These are phyloP conservation scores for Acer campestre DNA, from an alignment of 345 rosid genomes.

Conservation along the genomic window DNA sequence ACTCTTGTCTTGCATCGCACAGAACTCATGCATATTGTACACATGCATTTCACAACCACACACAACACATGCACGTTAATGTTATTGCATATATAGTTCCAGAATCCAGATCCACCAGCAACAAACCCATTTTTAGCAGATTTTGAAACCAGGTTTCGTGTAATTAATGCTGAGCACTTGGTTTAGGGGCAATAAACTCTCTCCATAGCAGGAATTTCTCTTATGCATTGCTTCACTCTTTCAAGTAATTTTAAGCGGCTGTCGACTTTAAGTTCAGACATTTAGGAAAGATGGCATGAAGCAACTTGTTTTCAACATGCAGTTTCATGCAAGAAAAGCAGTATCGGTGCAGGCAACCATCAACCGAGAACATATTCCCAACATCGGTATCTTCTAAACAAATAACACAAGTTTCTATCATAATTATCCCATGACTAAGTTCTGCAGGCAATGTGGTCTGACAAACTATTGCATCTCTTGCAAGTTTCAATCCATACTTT, in stretches of 20 bases:
- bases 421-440: conserved; percentile 37
- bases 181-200: conserved; percentile 81
- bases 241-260: conserved; percentile 51
- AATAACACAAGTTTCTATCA: conserved; percentile 69
- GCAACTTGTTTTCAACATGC: conserved; percentile 76
- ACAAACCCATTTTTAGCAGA: conserved; percentile 33
- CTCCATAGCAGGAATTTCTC: conserved; percentile 64
- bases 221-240: conserved; percentile 53
- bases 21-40: too few species aligned
- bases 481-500: conserved; percentile 63
- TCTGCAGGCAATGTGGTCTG: conserved; percentile 58
- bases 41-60: too few species aligned
- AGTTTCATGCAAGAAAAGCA: conserved; percentile 85
- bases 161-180: conserved; percentile 81
- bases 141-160: conserved; percentile 46
- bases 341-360: conserved; percentile 69
- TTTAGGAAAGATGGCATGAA: conserved; percentile 55
- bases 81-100: too few species aligned
- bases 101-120: conserved; percentile 30
- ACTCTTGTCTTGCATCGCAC: too few species aligned
- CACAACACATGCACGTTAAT: too few species aligned
- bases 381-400: conserved; percentile 66
- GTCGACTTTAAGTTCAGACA: conserved; percentile 59
- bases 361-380: conserved; percentile 57
- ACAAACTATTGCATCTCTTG: conserved; percentile 72